Evolutionary conservation across 2,329 filamentous ascomycete genomes (phyloP).

Genomic region (Lachnellula subtilissima): DNA sequence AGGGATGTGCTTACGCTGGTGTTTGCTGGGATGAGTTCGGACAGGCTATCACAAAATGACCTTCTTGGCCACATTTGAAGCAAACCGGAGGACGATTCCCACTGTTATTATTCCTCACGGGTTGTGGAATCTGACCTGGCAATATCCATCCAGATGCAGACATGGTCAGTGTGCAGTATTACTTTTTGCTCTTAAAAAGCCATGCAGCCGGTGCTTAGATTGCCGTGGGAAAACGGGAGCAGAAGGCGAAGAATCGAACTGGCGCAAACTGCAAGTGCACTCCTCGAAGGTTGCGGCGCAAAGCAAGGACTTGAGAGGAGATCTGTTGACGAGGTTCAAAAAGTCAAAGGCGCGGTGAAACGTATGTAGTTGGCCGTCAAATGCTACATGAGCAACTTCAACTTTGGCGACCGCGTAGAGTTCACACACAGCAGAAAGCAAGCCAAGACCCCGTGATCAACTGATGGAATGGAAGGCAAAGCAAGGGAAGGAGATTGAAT

Average conservation of each 20-base stretch:
- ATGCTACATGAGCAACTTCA: background rate
- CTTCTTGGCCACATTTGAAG: conserved; percentile 49
- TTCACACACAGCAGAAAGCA: conserved; percentile 1
- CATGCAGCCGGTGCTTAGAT: conserved; percentile 10
- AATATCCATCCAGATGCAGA: conserved; percentile 21
- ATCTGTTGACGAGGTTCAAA: background rate
- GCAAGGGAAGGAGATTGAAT: conserved; percentile 2
- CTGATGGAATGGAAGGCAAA: conserved; percentile 2
- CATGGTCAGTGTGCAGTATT: conserved; percentile 14
- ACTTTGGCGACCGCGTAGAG: background rate
- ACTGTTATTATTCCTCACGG: conserved; percentile 14
- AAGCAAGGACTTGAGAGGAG: background rate
- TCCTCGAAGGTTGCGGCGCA: background rate
- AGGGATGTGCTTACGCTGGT: conserved; percentile 44
- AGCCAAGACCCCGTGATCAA: conserved; percentile 6
- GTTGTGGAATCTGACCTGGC: conserved; percentile 11
- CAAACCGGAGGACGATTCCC: conserved; percentile 36
- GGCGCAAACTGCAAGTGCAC: background rate
- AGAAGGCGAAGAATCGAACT: background rate
- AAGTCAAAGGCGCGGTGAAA: conserved; percentile 12
- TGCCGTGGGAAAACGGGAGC: background rate
- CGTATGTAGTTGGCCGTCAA: conserved; percentile 10
- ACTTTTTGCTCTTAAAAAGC: conserved; percentile 8
- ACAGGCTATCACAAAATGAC: conserved; percentile 51
- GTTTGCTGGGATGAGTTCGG: conserved; percentile 45